phyloP scores from a whole-genome alignment of 1,284 basidiomycete species.

The Paramarasmius palmivorus region DNA sequence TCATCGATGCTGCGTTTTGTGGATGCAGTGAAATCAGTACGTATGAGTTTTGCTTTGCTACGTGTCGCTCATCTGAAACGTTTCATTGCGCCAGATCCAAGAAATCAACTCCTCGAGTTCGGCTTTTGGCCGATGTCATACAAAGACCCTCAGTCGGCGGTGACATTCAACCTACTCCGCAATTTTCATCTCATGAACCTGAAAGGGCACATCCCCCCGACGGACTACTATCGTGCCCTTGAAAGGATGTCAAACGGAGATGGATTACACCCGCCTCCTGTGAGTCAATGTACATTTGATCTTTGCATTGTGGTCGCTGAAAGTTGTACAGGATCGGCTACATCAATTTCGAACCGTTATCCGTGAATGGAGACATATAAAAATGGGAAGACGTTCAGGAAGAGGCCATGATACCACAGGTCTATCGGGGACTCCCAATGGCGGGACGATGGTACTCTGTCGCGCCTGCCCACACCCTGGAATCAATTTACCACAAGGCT shows the following conservation, averaged over 20 bases:
- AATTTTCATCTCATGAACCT: slow-evolving; percentile 16
- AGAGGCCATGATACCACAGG: slow-evolving; percentile 13
- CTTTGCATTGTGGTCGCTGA: background rate
- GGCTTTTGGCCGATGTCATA: slow-evolving; percentile 2
- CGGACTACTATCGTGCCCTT: slow-evolving; percentile 18
- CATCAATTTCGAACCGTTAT: slow-evolving; percentile 7
- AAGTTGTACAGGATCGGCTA: slow-evolving; percentile 1
- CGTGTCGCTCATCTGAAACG: background rate
- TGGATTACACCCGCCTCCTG: background rate
- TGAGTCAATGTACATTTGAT: background rate
- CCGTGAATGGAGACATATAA: slow-evolving; percentile 15
- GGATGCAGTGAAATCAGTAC: background rate
- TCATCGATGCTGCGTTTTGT: slow-evolving; percentile 9
- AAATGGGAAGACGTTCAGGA: slow-evolving; percentile 14
- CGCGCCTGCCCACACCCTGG: slow-evolving; percentile 25
- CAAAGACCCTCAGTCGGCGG: slow-evolving; percentile 5
- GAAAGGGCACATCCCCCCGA: slow-evolving; percentile 6
- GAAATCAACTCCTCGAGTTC: background rate
- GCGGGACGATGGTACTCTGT: slow-evolving; percentile 14
- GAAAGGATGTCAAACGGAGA: slow-evolving; percentile 6
- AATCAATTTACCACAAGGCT: slow-evolving; percentile 9
- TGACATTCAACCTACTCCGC: slow-evolving; percentile 13
- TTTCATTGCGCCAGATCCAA: background rate
- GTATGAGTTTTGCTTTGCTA: background rate
- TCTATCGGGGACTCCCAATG: slow-evolving; percentile 7